Evolutionary conservation across 805 yeast species (phyloP), one percentile per base, ranked within the genome.

Genomic region (Candida patagonica): DNA sequence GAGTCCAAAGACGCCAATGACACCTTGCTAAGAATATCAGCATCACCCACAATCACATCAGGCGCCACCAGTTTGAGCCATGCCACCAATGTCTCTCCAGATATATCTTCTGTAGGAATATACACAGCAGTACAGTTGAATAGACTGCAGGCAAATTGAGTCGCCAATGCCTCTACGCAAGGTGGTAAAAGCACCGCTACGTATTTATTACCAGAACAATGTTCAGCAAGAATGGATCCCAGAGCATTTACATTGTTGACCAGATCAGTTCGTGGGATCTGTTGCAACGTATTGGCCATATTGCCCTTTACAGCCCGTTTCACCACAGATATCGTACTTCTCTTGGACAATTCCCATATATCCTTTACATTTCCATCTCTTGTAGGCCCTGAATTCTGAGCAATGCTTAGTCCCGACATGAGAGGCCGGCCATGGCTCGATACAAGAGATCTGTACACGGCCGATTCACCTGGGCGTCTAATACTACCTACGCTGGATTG

Each of bases 351-450:
- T 16, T 36, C 32, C 88, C 92, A 84, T 3, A 84, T 55, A 61
- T 85, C 95, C 45, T 73, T 70, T 42, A 85, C 55, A 48, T 74
- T 78, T 2, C 95, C 95, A 55, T 82, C 80, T 49, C 95, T 66
- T 17, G 80, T 54, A 20, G 71, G 66, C 31, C 84, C 41, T 2
- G 30, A 17, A 24, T 24, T 42, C 4, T 42, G 40, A 16, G 38
- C 68, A 19, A 87, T 70, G 34, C 75, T 74, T 41, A 83, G 60
- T 0, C 94, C 94, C 2, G 82, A 71, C 17, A 79, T 67, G 41
- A 87, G 65, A 0, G 83, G 80, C 43, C 73, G 56, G 4, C 85
- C 83, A 54, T 74, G 77, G 17, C 88, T 92, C 24, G 82, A 74
- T 48, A 80, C 76, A 34, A 76, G 75, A 37, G 86, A 80, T 46